A percentile compares a stretch with the other conserved stretches of the same genome.
Evolutionary conservation across 768 basidiomycete species (phyloP).

Genomic region (Termitomyces heimii): DNA sequence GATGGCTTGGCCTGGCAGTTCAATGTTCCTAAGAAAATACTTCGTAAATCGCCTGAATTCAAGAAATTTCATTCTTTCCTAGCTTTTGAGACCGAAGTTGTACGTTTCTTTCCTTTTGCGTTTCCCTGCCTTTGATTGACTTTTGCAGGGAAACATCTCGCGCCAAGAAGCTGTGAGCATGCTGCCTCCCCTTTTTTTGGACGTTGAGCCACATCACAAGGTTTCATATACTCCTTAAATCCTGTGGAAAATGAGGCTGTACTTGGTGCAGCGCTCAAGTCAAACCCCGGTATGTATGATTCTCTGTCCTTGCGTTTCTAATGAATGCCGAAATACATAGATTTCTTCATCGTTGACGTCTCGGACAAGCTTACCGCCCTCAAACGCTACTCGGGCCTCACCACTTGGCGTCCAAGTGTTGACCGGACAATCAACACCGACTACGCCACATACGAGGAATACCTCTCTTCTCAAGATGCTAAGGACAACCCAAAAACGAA

Average conservation of each 20-base stretch:
- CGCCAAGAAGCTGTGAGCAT: slow-evolving; percentile 98
- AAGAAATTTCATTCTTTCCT: slow-evolving; percentile 94
- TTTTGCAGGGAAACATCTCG: slow-evolving; percentile 81
- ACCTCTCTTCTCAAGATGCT: slow-evolving; percentile 42
- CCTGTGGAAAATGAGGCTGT: slow-evolving; percentile 98
- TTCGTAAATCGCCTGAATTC: slow-evolving; percentile 86
- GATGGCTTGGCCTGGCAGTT: slow-evolving; percentile 96
- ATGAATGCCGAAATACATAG: slow-evolving; percentile 24
- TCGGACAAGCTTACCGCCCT: slow-evolving; percentile 69
- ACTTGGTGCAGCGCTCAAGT: slow-evolving; percentile 73
- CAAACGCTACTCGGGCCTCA: slow-evolving; percentile 68
- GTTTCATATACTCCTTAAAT: slow-evolving; percentile 66
- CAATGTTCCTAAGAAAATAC: slow-evolving; percentile 81
- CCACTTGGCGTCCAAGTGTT: slow-evolving; percentile 71
- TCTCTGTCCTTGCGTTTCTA: not conserved
- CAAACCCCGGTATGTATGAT: slow-evolving; percentile 50
- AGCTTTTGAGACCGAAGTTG: slow-evolving; percentile 96
- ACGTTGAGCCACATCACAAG: slow-evolving; percentile 88
- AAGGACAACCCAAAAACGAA: slow-evolving; percentile 53
- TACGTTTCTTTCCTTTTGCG: slow-evolving; percentile 32
- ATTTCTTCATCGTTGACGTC: slow-evolving; percentile 77
- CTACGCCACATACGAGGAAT: slow-evolving; percentile 58
- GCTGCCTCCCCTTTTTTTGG: slow-evolving; percentile 94
- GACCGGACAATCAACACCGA: slow-evolving; percentile 44
- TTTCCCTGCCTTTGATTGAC: not conserved